phyloP scores from a whole-genome alignment of 2,329 filamentous ascomycete genomes.

The Moelleriella libera region DNA sequence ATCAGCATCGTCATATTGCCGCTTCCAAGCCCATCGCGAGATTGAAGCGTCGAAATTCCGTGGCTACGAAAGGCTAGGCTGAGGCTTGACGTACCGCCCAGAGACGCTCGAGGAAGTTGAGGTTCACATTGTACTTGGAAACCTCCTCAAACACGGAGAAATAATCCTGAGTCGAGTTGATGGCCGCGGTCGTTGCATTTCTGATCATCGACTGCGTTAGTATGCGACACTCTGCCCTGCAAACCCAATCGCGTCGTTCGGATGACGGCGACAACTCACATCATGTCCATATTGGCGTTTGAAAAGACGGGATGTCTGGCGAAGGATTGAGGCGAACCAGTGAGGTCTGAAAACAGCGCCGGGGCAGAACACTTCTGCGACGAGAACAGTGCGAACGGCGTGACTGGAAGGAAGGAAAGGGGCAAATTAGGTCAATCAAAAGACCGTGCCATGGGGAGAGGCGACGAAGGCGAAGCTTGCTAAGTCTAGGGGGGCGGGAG shows the following conservation, averaged over 20 bases:
- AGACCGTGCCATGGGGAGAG: too few species aligned
- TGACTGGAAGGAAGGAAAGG: neutral
- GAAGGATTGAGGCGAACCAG: neutral
- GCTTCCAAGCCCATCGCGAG: neutral
- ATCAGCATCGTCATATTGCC: neutral
- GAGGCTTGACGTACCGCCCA: conserved; percentile 54
- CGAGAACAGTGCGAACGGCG: neutral
- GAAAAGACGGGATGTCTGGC: neutral
- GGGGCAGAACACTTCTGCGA: neutral
- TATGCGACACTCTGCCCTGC: neutral
- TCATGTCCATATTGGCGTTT: conserved; percentile 18
- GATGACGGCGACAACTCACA: conserved; percentile 10
- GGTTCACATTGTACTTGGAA: conserved; percentile 63
- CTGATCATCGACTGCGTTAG: conserved; percentile 16
- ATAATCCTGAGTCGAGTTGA: conserved; percentile 37
- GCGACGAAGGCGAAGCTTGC: too few species aligned
- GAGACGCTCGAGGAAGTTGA: conserved; percentile 75
- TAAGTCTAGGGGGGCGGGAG: neutral
- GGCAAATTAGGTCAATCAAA: too few species aligned
- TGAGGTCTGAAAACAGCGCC: neutral
- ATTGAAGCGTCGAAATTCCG: neutral
- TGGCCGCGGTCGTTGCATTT: conserved; percentile 34
- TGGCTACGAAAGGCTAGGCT: neutral
- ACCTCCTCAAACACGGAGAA: conserved; percentile 48
- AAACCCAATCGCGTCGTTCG: neutral